Base-by-base conservation (phyloP, 768 basidiomycete species). In the Bullera alba region DNA sequence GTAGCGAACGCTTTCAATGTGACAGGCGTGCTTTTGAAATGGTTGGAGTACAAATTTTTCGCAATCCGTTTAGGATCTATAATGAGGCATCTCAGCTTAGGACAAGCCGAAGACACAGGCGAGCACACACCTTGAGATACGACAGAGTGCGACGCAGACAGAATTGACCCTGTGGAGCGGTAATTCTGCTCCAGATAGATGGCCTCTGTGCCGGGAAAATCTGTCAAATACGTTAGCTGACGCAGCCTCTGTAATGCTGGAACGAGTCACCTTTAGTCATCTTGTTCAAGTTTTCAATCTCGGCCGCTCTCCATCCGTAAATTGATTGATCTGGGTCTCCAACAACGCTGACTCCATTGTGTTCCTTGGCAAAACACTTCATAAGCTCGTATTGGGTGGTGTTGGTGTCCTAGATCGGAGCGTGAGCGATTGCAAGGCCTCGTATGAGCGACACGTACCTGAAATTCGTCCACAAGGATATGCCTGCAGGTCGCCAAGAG, bases 281-380 rank as follows among this genome's bases (percentile, higher is more conserved):
- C 54, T 79, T 81, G 5, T 75, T 76, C 21, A 90, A 72, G 69
- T 90, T 90, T 50, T 77, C 79, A 2, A 86, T 76, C 60, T 89
- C 85, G 21, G 76, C 87, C 5, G 84, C 83, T 12, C 88, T 79
- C 88, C 89, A 92, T 7, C 86, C 87, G 58, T 89, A 89, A 35
- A 89, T 90, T 0, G 86, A 87, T 66, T 92, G 89, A 69, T 92
- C 89, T 0, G 89, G 89, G 73, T 92, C 89, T 0, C 89, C 89
- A 2, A 92, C 87, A 34, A 91, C 79, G 3, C 84, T 87, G 23
- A 89, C 76, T 54, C 82, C 80, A 25, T 76, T 72, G 28, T 74
- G 72, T 3, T 71, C 61, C 12, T 75, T 61, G 0, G 82, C 85
- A 45, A 92, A 80, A 3, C 77, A 74, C 53, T 75, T 77, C 83